Evolutionary conservation across 306 rosid species (phyloP).

Genomic region (Alnus rubra): DNA sequence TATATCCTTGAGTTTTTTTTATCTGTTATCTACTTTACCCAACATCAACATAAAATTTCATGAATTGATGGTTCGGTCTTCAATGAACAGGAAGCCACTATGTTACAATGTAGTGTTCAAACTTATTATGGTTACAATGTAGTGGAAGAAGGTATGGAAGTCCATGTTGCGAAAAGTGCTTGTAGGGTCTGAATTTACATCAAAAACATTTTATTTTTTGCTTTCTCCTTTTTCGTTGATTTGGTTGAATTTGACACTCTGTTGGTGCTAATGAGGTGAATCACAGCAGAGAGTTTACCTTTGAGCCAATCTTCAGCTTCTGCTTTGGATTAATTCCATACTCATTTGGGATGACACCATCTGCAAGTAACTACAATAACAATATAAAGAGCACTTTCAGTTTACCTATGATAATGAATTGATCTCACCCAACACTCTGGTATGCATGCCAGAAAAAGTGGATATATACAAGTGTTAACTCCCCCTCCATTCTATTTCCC

Average conservation of each 20-base stretch:
- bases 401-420: constrained; percentile 2
- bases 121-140: not conserved
- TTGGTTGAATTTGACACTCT: not conserved
- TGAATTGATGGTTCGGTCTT: not conserved
- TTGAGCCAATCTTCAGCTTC: constrained; percentile 91
- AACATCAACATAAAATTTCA: too few species aligned
- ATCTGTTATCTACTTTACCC: not conserved
- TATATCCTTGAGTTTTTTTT: not conserved
- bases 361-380: constrained; percentile 78
- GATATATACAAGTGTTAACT: not conserved
- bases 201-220: too few species aligned
- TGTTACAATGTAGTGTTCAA: not conserved
- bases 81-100: not conserved
- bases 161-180: not conserved
- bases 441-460: constrained; percentile 39
- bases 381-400: constrained; percentile 26
- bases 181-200: not conserved
- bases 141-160: not conserved
- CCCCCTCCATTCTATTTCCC: constrained; percentile 12
- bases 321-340: constrained; percentile 94
- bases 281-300: constrained; percentile 45
- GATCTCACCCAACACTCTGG: constrained; percentile 10
- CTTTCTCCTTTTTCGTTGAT: too few species aligned
- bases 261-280: not conserved
- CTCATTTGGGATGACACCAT: constrained; percentile 98